Evolutionary conservation across 1,284 basidiomycete genomes (phyloP).

Genomic region (Ceratobasidium sp.): DNA sequence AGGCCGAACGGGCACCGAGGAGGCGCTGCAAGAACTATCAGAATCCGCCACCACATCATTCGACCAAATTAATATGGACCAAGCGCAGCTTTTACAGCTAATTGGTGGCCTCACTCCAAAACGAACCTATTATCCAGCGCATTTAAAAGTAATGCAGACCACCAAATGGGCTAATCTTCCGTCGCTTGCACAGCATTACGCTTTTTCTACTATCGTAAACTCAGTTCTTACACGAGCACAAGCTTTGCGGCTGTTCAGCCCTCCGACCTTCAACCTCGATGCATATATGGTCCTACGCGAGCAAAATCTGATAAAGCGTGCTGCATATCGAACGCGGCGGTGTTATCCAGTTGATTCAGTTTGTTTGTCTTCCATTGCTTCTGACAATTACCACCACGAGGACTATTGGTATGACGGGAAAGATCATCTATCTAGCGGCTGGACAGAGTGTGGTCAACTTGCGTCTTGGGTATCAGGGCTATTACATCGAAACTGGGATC

Average conservation of each 20-base stretch:
- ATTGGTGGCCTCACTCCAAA: constrained; percentile 56
- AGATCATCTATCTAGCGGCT: not conserved
- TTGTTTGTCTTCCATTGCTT: not conserved
- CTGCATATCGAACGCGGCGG: not conserved
- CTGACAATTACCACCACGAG: not conserved
- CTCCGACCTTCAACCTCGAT: not conserved
- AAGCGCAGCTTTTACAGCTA: constrained; percentile 52
- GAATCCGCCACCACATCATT: constrained; percentile 58
- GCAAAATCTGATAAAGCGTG: not conserved
- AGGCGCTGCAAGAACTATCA: constrained; percentile 57
- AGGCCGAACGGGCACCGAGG: constrained; percentile 59
- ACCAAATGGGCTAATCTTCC: constrained; percentile 54
- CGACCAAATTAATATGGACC: constrained; percentile 51
- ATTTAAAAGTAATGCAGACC: constrained; percentile 57
- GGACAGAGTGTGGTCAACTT: not conserved
- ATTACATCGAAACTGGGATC: not conserved
- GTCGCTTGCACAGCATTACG: constrained; percentile 53
- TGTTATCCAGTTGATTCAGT: constrained; percentile 3
- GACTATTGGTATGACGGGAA: not conserved
- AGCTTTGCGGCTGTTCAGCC: constrained; percentile 4
- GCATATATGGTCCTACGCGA: not conserved
- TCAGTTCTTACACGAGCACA: not conserved
- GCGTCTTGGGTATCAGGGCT: constrained; percentile 11
- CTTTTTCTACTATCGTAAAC: constrained; percentile 46
- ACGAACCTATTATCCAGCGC: constrained; percentile 56